Conservation (phyloP, 345 rosid species). For the Geranium brycei region DNA sequence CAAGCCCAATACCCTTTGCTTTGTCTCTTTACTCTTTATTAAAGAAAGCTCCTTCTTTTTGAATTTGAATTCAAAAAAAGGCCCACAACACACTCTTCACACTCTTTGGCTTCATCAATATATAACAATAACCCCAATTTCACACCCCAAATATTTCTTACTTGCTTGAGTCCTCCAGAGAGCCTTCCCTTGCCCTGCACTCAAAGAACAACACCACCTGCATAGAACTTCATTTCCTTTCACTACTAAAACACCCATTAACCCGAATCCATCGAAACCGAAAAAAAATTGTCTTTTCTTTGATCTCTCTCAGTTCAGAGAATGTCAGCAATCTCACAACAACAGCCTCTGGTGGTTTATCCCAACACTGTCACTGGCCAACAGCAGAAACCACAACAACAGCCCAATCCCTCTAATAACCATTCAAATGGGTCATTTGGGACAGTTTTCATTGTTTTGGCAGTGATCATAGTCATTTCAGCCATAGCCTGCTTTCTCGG, state of each 20-base stretch:
- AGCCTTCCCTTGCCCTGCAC: constrained; percentile 19
- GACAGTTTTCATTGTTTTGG: constrained; percentile 21
- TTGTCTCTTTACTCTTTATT: constrained; percentile 20
- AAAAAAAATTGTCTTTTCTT: constrained; percentile 8
- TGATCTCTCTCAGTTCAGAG: constrained; percentile 13
- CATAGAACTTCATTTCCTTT: background rate
- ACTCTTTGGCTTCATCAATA: constrained; percentile 18
- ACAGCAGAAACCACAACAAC: background rate
- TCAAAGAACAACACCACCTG: constrained; percentile 19
- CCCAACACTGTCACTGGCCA: background rate
- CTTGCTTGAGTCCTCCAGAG: background rate
- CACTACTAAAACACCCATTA: constrained; percentile 8
- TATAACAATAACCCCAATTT: constrained; percentile 5
- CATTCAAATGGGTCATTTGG: constrained; percentile 5
- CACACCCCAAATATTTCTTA: background rate
- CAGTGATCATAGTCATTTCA: constrained; percentile 28
- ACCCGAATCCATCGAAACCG: constrained; percentile 11
- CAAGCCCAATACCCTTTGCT: constrained; percentile 14
- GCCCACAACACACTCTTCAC: constrained; percentile 1
- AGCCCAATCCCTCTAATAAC: background rate
- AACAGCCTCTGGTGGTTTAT: background rate
- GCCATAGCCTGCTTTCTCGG: constrained; percentile 33
- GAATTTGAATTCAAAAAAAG: constrained; percentile 1
- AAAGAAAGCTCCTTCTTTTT: constrained; percentile 17
- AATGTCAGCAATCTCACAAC: constrained; percentile 4